Percentiles rank a stretch among this genome's conserved stretches.
phyloP scores from a whole-genome alignment of 164 flowering plant genomes.

The Tetracentron sinense region DNA sequence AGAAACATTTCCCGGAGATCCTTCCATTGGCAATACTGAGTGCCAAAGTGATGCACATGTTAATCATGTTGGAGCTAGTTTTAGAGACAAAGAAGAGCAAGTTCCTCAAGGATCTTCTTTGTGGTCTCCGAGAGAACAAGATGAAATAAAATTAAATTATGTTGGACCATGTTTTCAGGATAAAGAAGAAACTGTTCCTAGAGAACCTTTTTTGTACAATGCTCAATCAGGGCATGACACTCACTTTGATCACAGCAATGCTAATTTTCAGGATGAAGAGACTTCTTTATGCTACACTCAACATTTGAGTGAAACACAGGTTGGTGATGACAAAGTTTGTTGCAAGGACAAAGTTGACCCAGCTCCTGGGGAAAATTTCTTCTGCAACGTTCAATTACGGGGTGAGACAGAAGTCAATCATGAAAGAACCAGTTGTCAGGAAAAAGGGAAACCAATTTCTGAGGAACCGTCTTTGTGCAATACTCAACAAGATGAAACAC shows the following conservation, averaged over 20 bases:
- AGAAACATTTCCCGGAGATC: too few species aligned
- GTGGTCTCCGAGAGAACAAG: not conserved
- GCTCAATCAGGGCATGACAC: not conserved
- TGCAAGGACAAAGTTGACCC: conserved; percentile 1
- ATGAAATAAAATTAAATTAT: not conserved
- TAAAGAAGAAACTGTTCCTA: conserved; percentile 5
- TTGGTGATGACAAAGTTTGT: conserved; percentile 2
- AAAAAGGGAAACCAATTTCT: conserved; percentile 6
- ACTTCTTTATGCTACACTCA: not conserved
- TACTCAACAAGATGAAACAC: conserved; percentile 7
- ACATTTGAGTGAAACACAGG: conserved; percentile 3
- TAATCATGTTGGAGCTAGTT: conserved; percentile 3
- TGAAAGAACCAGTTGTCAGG: conserved; percentile 7
- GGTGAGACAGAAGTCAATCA: not conserved
- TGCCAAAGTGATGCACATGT: too few species aligned
- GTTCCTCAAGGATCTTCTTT: not conserved
- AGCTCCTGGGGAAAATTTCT: not conserved
- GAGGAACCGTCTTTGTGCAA: conserved; percentile 1
- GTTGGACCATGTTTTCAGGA: conserved; percentile 7
- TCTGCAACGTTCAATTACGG: not conserved
- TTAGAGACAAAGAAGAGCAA: not conserved
- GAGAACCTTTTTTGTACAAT: conserved; percentile 13
- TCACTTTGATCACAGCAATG: not conserved
- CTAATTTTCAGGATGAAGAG: conserved; percentile 11
- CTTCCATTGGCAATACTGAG: conserved; percentile 2